Percentiles rank a stretch among this genome's conserved stretches.
Conservation (phyloP, 257 asterid genomes). For the Rauvolfia tetraphylla region DNA sequence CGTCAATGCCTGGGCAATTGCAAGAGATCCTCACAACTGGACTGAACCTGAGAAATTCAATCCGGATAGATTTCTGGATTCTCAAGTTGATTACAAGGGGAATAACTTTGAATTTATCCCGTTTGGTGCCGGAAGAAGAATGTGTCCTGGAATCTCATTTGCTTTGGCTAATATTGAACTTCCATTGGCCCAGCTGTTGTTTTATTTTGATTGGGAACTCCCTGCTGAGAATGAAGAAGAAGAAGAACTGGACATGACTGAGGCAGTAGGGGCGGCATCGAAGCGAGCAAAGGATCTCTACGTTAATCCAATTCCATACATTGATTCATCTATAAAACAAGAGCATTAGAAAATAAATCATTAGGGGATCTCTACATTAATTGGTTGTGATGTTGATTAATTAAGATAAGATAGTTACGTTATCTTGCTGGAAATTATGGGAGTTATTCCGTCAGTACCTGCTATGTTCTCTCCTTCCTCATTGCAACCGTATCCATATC, state of each 20-base stretch:
- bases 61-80: neutral
- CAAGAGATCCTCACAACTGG: slow-evolving; percentile 1
- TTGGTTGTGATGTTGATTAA: too few species aligned
- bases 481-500: too few species aligned
- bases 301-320: slow-evolving; percentile 7
- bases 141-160: neutral
- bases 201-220: slow-evolving; percentile 1
- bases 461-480: too few species aligned
- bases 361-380: too few species aligned
- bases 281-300: slow-evolving; percentile 3
- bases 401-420: too few species aligned
- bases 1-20: slow-evolving; percentile 8
- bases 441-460: too few species aligned
- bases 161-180: neutral
- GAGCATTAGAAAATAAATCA: too few species aligned
- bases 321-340: neutral
- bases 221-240: neutral
- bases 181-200: neutral
- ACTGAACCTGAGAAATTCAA: neutral
- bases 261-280: neutral
- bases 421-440: too few species aligned
- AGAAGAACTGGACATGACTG: slow-evolving; percentile 5
- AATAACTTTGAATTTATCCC: neutral
- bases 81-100: neutral
- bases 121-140: neutral